Evolutionary conservation across 2,329 filamentous ascomycete genomes (phyloP).

Genomic region (Dothideomycetes sp.): DNA sequence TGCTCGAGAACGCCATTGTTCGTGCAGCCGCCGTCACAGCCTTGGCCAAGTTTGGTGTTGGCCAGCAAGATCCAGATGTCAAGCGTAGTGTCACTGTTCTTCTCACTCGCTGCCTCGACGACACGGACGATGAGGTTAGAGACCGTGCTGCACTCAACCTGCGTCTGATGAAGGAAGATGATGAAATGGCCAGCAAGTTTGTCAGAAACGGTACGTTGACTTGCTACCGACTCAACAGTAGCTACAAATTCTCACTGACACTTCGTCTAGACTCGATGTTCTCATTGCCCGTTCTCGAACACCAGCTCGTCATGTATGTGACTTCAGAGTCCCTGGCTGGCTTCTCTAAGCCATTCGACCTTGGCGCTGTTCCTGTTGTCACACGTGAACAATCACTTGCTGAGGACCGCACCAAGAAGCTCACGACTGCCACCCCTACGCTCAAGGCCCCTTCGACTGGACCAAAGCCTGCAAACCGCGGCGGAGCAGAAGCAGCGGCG

Average conservation of each 20-base stretch:
- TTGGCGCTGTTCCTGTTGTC: slow-evolving; percentile 82
- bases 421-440: slow-evolving; percentile 82
- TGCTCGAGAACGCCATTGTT: slow-evolving; percentile 93
- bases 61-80: slow-evolving; percentile 90
- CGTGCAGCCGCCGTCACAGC: slow-evolving; percentile 92
- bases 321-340: slow-evolving; percentile 81
- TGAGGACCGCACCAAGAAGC: slow-evolving; percentile 94
- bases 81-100: slow-evolving; percentile 92
- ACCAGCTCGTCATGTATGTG: slow-evolving; percentile 95
- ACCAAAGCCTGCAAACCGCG: slow-evolving; percentile 62
- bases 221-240: too few relatives aligned
- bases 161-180: slow-evolving; percentile 73
- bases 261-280: slow-evolving; percentile 69
- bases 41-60: slow-evolving; percentile 92
- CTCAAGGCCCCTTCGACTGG: slow-evolving; percentile 85
- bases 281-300: slow-evolving; percentile 87
- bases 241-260: too few relatives aligned
- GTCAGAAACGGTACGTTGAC: slow-evolving; percentile 77
- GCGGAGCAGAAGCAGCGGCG: slow-evolving; percentile 63
- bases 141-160: slow-evolving; percentile 91
- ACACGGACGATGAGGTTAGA: slow-evolving; percentile 94
- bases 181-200: slow-evolving; percentile 75
- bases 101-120: slow-evolving; percentile 85
- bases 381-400: slow-evolving; percentile 93
- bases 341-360: slow-evolving; percentile 80